Evolutionary conservation across 176 grass and related monocot genomes (phyloP).

Genomic region (Elymus sibiricus): DNA sequence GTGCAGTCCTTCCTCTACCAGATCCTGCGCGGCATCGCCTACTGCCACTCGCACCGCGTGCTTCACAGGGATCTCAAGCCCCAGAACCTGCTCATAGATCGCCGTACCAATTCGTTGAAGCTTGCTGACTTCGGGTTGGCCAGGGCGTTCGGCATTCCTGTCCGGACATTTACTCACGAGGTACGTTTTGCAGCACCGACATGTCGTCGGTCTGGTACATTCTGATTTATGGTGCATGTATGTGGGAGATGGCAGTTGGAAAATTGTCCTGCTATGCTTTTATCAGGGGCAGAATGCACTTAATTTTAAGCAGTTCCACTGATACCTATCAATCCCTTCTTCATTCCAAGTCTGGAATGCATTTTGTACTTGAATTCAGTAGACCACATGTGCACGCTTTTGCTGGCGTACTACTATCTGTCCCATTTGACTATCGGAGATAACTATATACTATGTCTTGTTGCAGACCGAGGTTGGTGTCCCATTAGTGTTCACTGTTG

Average conservation of each 20-base stretch:
- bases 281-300: neutral
- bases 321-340: neutral
- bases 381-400: neutral
- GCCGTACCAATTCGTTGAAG: constrained; percentile 66
- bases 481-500: neutral
- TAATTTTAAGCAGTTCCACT: neutral
- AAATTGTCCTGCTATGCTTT: neutral
- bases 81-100: constrained; percentile 94
- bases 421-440: neutral
- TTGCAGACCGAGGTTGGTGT: neutral
- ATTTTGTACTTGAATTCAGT: neutral
- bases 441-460: neutral
- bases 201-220: neutral
- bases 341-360: neutral
- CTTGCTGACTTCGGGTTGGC: constrained; percentile 97
- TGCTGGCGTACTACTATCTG: neutral
- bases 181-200: neutral
- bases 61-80: constrained; percentile 94
- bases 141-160: constrained; percentile 81
- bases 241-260: neutral
- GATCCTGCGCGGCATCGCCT: constrained; percentile 82
- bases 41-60: constrained; percentile 89
- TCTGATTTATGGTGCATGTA: neutral
- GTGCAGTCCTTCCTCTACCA: constrained; percentile 74
- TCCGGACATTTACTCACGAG: constrained; percentile 89